phyloP scores from a whole-genome alignment of 176 grass and related monocot genomes.

The Oropetium thomaeum region DNA sequence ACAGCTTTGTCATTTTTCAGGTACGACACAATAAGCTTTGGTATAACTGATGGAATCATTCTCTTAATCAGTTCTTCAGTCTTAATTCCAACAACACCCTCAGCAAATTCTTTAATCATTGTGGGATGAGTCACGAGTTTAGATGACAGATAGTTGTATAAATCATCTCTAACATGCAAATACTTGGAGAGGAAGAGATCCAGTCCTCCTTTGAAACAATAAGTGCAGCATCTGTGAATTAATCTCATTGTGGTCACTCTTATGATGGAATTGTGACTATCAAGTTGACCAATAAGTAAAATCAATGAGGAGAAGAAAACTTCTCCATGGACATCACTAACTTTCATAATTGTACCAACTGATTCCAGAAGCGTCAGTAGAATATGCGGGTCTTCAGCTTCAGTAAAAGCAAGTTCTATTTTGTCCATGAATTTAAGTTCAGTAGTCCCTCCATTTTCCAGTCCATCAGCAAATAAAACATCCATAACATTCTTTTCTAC shows the following conservation, averaged over 20 bases:
- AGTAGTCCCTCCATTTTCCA: slow-evolving; percentile 36
- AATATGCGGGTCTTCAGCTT: slow-evolving; percentile 54
- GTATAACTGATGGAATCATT: slow-evolving; percentile 88
- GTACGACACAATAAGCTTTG: slow-evolving; percentile 80
- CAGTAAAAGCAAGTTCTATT: slow-evolving; percentile 60
- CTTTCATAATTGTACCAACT: slow-evolving; percentile 67
- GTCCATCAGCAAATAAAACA: slow-evolving; percentile 60
- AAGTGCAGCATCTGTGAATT: slow-evolving; percentile 59
- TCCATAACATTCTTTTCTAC: slow-evolving; percentile 60
- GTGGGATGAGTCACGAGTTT: slow-evolving; percentile 55
- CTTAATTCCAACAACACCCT: slow-evolving; percentile 76
- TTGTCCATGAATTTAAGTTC: slow-evolving; percentile 66
- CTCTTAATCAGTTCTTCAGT: slow-evolving; percentile 61
- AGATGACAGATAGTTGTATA: slow-evolving; percentile 76
- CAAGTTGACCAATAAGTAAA: slow-evolving; percentile 77
- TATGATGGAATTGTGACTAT: slow-evolving; percentile 52
- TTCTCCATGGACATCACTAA: slow-evolving; percentile 58
- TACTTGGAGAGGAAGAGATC: slow-evolving; percentile 63
- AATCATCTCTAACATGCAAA: slow-evolving; percentile 55
- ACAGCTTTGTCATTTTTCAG: slow-evolving; percentile 61
- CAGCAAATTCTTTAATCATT: slow-evolving; percentile 75
- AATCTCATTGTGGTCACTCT: slow-evolving; percentile 65
- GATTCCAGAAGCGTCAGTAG: slow-evolving; percentile 73
- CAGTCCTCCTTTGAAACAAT: slow-evolving; percentile 71
- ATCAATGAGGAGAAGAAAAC: slow-evolving; percentile 74